phyloP scores from a whole-genome alignment of 176 grass and related monocot genomes.

The Panicum miliaceum region DNA sequence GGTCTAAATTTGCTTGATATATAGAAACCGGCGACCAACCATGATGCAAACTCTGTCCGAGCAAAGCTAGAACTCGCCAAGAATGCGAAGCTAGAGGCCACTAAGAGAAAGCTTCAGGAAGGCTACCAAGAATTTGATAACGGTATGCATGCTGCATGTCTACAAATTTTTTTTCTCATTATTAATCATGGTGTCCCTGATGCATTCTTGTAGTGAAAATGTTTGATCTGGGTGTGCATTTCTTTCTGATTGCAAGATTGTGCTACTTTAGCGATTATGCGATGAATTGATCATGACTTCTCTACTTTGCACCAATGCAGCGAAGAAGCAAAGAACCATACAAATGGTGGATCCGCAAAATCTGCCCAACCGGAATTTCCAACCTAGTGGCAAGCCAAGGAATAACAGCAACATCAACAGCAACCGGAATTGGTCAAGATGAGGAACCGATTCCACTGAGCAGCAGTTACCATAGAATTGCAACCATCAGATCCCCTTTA shows the following conservation, averaged over 20 bases:
- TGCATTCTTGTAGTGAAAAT: not conserved
- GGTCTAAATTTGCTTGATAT: not conserved
- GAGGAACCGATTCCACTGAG: conserved; percentile 31
- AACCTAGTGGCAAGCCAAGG: conserved; percentile 46
- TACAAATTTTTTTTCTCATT: not conserved
- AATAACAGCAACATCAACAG: conserved; percentile 41
- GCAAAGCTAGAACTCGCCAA: conserved; percentile 56
- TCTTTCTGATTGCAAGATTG: not conserved
- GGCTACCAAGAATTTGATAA: conserved; percentile 77
- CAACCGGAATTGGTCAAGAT: conserved; percentile 54
- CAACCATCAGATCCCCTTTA: not conserved
- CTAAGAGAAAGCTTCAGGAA: conserved; percentile 75
- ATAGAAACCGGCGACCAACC: conserved; percentile 35
- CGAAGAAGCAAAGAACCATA: conserved; percentile 71
- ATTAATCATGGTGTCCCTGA: not conserved
- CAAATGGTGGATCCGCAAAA: conserved; percentile 70
- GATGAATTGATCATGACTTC: not conserved
- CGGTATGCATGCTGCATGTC: conserved; percentile 26
- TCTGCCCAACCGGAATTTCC: conserved; percentile 48
- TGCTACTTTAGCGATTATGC: not conserved
- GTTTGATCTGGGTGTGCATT: not conserved
- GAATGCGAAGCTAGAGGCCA: conserved; percentile 54
- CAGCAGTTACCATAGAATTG: conserved; percentile 4
- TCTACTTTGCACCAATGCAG: conserved; percentile 44
- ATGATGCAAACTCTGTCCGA: conserved; percentile 48